Conservation (phyloP, 345 rosid genomes). For the Schrenkiella parvula region DNA sequence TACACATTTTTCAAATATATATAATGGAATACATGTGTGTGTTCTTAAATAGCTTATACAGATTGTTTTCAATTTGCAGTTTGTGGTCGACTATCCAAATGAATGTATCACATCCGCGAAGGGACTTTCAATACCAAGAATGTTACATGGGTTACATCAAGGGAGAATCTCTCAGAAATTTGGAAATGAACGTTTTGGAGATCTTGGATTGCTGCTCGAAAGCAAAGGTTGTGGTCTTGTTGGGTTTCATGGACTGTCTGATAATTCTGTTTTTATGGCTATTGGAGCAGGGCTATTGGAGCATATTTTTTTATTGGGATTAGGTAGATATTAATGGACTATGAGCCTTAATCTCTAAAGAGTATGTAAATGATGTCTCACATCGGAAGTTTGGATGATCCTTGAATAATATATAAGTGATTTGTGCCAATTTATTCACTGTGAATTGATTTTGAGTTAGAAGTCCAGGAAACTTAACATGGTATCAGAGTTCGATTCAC, state of each 20-base stretch:
- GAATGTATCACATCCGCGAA: constrained; percentile 2
- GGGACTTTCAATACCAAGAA: neutral
- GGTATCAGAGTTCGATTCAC: too few species aligned
- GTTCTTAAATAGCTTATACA: neutral
- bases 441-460: too few species aligned
- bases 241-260: constrained; percentile 12
- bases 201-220: neutral
- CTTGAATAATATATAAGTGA: too few species aligned
- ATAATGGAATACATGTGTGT: neutral
- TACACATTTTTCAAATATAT: neutral
- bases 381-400: too few species aligned
- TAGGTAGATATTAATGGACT: too few species aligned
- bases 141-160: neutral
- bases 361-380: too few species aligned
- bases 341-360: too few species aligned
- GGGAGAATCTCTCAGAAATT: constrained; percentile 4
- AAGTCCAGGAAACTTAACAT: too few species aligned
- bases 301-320: constrained; percentile 3
- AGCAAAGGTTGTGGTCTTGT: neutral
- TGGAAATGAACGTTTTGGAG: neutral
- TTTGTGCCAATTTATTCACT: too few species aligned
- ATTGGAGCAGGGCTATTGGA: constrained; percentile 13
- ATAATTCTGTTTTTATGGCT: neutral
- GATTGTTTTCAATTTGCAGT: neutral
- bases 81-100: constrained; percentile 6